Evolutionary conservation across 441 rosid genomes (phyloP).

Genomic region (Arabidopsis hybrid): DNA sequence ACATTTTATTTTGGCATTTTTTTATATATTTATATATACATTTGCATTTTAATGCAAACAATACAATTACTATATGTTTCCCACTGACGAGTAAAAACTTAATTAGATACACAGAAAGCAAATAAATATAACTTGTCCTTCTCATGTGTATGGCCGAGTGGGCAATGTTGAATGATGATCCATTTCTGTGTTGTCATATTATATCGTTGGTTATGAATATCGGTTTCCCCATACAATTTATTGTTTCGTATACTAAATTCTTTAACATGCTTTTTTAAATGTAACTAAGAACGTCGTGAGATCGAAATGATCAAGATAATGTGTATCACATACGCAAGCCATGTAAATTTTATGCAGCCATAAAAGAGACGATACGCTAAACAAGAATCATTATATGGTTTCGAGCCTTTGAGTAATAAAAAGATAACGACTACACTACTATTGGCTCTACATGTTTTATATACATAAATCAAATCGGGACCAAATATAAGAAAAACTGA

Average conservation of each 20-base stretch:
- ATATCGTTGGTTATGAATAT: conserved; percentile 15
- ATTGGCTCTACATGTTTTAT: conserved; percentile 19
- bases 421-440: conserved; percentile 6
- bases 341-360: conserved; percentile 9
- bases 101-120: conserved; percentile 12
- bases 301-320: conserved; percentile 5
- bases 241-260: not conserved
- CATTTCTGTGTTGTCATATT: conserved; percentile 24
- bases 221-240: conserved; percentile 15
- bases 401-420: conserved; percentile 5
- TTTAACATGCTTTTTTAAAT: not conserved
- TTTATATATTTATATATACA: not conserved
- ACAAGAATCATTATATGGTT: conserved; percentile 12
- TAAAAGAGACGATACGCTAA: not conserved
- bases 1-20: not conserved
- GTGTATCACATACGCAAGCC: not conserved
- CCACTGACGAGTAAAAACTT: conserved; percentile 19
- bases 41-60: conserved; percentile 5
- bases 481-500: conserved; percentile 38
- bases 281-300: not conserved
- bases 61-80: conserved; percentile 3
- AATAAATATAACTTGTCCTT: conserved; percentile 27
- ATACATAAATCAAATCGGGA: conserved; percentile 10
- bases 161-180: conserved; percentile 29
- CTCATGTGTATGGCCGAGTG: conserved; percentile 28